These are phyloP conservation scores for Pyricularia pennisetigena DNA, from an alignment of 2,329 filamentous ascomycete species.

Conservation along the genomic window DNA sequence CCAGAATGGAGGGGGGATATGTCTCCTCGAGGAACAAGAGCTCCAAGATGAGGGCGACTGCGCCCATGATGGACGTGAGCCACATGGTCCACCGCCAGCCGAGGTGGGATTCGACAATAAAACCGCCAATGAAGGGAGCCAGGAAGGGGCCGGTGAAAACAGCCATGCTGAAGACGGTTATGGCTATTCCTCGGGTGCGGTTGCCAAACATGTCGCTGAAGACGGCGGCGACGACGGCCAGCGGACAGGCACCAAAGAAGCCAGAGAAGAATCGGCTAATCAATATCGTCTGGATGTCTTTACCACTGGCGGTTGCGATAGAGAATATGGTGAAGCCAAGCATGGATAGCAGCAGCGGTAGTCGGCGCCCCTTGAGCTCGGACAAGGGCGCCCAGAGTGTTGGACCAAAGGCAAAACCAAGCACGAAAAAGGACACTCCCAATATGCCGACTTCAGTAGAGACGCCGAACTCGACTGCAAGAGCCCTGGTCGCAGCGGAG, in stretches of 20 bases:
- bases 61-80: slow-evolving; percentile 52
- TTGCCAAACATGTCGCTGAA: slow-evolving; percentile 66
- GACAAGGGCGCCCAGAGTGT: slow-evolving; percentile 64
- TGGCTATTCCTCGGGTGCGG: slow-evolving; percentile 46
- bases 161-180: slow-evolving; percentile 48
- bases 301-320: slow-evolving; percentile 52
- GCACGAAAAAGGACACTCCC: slow-evolving; percentile 59
- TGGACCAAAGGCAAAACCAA: slow-evolving; percentile 63
- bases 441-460: slow-evolving; percentile 52
- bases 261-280: slow-evolving; percentile 66
- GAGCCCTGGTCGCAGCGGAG: slow-evolving; percentile 50
- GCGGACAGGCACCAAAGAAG: slow-evolving; percentile 59
- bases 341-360: slow-evolving; percentile 52
- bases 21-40: slow-evolving; percentile 58
- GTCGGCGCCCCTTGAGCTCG: slow-evolving; percentile 57
- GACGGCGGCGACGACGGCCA: slow-evolving; percentile 60
- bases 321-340: slow-evolving; percentile 63
- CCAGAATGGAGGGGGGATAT: slow-evolving; percentile 57
- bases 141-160: slow-evolving; percentile 60
- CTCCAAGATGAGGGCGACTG: slow-evolving; percentile 47
- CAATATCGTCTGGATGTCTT: slow-evolving; percentile 60
- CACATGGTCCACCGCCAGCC: slow-evolving; percentile 71
- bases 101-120: slow-evolving; percentile 50
- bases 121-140: slow-evolving; percentile 61
- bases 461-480: slow-evolving; percentile 51